phyloP scores from a whole-genome alignment of 768 basidiomycete genomes.

The Lepiota brunneoincarnata region DNA sequence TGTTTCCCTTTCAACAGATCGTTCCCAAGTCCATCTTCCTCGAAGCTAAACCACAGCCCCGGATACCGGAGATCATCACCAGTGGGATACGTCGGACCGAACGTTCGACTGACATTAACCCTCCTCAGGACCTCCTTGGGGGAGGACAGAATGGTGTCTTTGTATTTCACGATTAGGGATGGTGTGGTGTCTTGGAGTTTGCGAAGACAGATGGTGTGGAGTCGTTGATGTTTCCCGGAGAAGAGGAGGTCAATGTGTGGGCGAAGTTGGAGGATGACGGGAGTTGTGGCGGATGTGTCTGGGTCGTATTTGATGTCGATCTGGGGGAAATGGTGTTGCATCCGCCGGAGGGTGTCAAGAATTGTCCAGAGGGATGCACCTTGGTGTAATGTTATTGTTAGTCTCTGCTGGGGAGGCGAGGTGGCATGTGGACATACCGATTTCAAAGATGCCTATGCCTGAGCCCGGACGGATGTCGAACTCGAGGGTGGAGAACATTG shows the following conservation, averaged over 20 bases:
- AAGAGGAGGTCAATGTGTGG: conserved; percentile 87
- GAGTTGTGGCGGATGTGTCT: conserved; percentile 65
- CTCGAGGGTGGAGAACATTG: conserved; percentile 69
- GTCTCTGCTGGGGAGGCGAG: conserved; percentile 3
- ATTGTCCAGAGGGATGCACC: conserved; percentile 80
- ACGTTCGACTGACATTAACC: conserved; percentile 64
- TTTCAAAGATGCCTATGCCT: conserved; percentile 76
- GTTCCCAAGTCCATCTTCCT: conserved; percentile 54
- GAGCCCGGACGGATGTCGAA: conserved; percentile 73
- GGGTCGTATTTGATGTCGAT: conserved; percentile 83
- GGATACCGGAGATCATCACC: conserved; percentile 74
- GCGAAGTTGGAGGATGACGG: conserved; percentile 73
- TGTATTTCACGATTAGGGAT: conserved; percentile 67
- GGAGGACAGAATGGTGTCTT: conserved; percentile 60
- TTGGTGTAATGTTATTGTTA: conserved; percentile 22
- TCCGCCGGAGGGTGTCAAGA: conserved; percentile 61
- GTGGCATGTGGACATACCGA: conserved; percentile 41
- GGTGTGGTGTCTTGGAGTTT: conserved; percentile 66
- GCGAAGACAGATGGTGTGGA: conserved; percentile 75
- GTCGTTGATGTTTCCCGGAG: conserved; percentile 72
- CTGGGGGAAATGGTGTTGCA: conserved; percentile 72
- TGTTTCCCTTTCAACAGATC: conserved; percentile 39
- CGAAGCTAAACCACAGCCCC: conserved; percentile 82
- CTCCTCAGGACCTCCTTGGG: conserved; percentile 58
- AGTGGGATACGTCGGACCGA: conserved; percentile 80